These are phyloP conservation scores for Clarireedia homoeocarpa DNA, from an alignment of 2,329 filamentous ascomycete species.

Conservation along the genomic window DNA sequence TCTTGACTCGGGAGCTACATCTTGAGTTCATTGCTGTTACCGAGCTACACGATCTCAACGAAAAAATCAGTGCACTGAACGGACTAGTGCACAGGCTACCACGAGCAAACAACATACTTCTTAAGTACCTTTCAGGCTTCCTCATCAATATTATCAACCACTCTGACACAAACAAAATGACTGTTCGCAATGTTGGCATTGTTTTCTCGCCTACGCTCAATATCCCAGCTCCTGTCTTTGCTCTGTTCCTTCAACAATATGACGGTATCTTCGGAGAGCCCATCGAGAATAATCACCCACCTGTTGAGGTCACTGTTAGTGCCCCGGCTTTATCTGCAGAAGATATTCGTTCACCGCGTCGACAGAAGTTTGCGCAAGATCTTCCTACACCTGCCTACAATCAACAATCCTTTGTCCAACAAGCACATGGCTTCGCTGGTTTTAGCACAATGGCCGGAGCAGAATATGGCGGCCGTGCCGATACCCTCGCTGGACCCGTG, in stretches of 20 bases:
- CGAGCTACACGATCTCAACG: slow-evolving; percentile 64
- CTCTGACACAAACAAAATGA: slow-evolving; percentile 92
- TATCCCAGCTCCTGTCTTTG: slow-evolving; percentile 90
- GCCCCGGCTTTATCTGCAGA: slow-evolving; percentile 39
- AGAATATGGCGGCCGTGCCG: slow-evolving; percentile 24
- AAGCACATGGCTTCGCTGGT: slow-evolving; percentile 42
- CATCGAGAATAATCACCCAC: slow-evolving; percentile 53
- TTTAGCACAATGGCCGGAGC: slow-evolving; percentile 26
- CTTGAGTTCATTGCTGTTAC: slow-evolving; percentile 79
- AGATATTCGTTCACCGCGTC: slow-evolving; percentile 54
- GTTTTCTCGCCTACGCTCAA: slow-evolving; percentile 97
- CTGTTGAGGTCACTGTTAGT: slow-evolving; percentile 37
- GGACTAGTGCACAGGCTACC: slow-evolving; percentile 76
- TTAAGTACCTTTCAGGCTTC: slow-evolving; percentile 81
- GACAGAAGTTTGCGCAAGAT: slow-evolving; percentile 55
- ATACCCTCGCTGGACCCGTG: slow-evolving; percentile 23
- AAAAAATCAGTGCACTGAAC: slow-evolving; percentile 71
- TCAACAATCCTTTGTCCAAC: slow-evolving; percentile 23
- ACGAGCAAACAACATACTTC: slow-evolving; percentile 67
- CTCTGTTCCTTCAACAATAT: slow-evolving; percentile 87
- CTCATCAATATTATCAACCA: slow-evolving; percentile 90
- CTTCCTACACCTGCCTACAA: slow-evolving; percentile 57
- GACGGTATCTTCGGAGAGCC: slow-evolving; percentile 73
- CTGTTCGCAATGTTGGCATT: slow-evolving; percentile 91
- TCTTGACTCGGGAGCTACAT: slow-evolving; percentile 85